A percentile compares a stretch with the other conserved stretches of the same genome.
Conservation (phyloP, 2,329 filamentous ascomycete genomes). For the Tolypocladium sp. region DNA sequence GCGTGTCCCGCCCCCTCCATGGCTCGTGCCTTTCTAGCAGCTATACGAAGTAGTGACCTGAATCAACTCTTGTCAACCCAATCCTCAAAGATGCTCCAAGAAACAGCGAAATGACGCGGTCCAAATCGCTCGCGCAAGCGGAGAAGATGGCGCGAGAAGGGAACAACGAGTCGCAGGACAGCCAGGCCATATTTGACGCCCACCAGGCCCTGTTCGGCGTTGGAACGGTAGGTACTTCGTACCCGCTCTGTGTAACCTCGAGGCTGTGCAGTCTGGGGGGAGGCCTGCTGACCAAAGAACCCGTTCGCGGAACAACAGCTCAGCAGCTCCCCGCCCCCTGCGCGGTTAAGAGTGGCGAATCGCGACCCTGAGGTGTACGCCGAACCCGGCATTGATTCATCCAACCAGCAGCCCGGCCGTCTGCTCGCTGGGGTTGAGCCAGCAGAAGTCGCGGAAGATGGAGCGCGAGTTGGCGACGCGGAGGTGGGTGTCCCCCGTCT, state of each 20-base stretch:
- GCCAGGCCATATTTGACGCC: slow-evolving; percentile 29
- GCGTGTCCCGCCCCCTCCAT: neutral
- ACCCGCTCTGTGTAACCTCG: neutral
- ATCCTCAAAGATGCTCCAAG: slow-evolving; percentile 8
- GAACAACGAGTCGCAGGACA: slow-evolving; percentile 32
- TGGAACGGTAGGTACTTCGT: slow-evolving; percentile 31
- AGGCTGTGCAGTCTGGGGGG: neutral
- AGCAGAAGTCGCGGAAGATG: neutral
- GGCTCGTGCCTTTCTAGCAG: neutral
- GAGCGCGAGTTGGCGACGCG: neutral
- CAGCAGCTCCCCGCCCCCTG: neutral
- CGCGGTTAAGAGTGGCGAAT: neutral
- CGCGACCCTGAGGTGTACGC: neutral
- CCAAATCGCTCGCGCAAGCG: slow-evolving; percentile 16
- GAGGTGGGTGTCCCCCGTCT: neutral
- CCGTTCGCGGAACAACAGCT: slow-evolving; percentile 1
- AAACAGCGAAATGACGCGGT: slow-evolving; percentile 16
- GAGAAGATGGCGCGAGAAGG: slow-evolving; percentile 18
- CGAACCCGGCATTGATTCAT: neutral
- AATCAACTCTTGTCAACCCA: neutral
- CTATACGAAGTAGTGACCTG: neutral
- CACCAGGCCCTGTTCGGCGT: slow-evolving; percentile 29
- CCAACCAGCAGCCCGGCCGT: neutral
- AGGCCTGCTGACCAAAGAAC: slow-evolving; percentile 1
- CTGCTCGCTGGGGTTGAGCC: no score